Percentiles rank a stretch among this genome's conserved stretches.
Conservation (phyloP, 768 basidiomycete species). For the Amylocystis lapponica region DNA sequence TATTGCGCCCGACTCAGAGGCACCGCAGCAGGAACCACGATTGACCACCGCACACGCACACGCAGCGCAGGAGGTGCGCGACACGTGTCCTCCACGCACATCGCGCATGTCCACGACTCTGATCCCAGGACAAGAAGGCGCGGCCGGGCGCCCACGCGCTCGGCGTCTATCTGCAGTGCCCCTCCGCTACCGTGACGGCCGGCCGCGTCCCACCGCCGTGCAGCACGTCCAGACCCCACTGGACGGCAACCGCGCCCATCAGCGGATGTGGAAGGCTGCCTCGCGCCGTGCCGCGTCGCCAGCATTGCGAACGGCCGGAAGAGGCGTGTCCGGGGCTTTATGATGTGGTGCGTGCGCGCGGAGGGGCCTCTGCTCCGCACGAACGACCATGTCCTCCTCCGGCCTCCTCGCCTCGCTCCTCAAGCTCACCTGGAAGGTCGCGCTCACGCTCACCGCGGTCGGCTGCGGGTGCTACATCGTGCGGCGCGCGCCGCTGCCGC, state of each 20-base stretch:
- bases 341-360: background rate
- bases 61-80: too few relatives aligned
- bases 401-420: slow-evolving; percentile 8
- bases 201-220: too few relatives aligned
- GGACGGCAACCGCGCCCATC: background rate
- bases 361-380: background rate
- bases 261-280: background rate
- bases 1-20: too few relatives aligned
- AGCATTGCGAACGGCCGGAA: background rate
- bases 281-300: background rate
- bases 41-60: too few relatives aligned
- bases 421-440: slow-evolving; percentile 10
- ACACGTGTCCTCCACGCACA: too few relatives aligned
- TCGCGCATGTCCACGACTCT: too few relatives aligned
- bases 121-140: too few relatives aligned
- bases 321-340: background rate
- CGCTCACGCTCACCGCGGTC: slow-evolving; percentile 10
- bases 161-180: too few relatives aligned
- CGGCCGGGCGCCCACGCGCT: too few relatives aligned
- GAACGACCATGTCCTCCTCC: slow-evolving; percentile 6
- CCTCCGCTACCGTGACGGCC: too few relatives aligned
- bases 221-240: background rate
- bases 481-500: slow-evolving; percentile 3
- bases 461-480: slow-evolving; percentile 7
- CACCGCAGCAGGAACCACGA: too few relatives aligned